Percentiles rank a stretch among this genome's conserved stretches.
These are phyloP conservation scores for Borovskyia barvae DNA, from an alignment of 208 protist species.

Conservation along the genomic window DNA sequence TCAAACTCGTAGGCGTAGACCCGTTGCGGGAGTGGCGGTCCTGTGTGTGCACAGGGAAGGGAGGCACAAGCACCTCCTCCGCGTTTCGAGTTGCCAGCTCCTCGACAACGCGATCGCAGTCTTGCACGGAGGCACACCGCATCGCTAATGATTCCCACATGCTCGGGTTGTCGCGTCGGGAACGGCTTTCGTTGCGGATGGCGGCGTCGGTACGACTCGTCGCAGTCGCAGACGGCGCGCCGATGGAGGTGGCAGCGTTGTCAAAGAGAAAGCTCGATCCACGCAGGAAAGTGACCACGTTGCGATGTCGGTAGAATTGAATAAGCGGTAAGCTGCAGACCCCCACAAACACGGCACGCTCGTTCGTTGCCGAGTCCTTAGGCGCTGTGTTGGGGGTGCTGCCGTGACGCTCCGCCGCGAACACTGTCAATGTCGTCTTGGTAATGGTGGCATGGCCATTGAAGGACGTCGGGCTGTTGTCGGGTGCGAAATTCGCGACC, in stretches of 20 bases:
- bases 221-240: constrained; percentile 1
- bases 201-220: not conserved
- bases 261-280: constrained; percentile 60
- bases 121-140: constrained; percentile 29
- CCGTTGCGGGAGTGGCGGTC: constrained; percentile 2
- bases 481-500: constrained; percentile 43
- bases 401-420: constrained; percentile 34
- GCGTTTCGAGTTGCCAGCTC: constrained; percentile 51
- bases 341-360: constrained; percentile 58
- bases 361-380: constrained; percentile 19
- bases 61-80: constrained; percentile 29
- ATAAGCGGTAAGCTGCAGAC: constrained; percentile 64
- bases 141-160: constrained; percentile 57
- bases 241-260: constrained; percentile 49
- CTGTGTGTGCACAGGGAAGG: constrained; percentile 7
- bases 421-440: constrained; percentile 57
- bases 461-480: constrained; percentile 39
- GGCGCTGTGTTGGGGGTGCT: not conserved
- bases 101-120: constrained; percentile 42
- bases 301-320: constrained; percentile 53
- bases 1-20: constrained; percentile 17
- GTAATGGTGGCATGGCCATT: constrained; percentile 52
- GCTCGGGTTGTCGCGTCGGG: constrained; percentile 31
- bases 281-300: constrained; percentile 44
- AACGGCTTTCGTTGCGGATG: constrained; percentile 17